Conservation (phyloP, 176 grass and related monocot species). For the Microstegium vimineum region DNA sequence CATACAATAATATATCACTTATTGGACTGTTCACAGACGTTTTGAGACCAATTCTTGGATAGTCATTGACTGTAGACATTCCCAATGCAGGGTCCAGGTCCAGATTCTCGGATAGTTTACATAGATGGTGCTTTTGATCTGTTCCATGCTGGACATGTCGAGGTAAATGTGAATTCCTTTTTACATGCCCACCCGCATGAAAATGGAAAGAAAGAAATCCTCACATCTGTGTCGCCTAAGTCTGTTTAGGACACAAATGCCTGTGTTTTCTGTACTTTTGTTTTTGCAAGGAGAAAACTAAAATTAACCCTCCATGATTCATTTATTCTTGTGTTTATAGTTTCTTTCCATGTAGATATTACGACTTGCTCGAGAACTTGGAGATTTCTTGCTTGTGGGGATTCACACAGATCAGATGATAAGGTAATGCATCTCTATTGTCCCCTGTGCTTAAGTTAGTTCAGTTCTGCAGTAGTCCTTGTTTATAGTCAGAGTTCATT, state of each 20-base stretch:
- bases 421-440: constrained; percentile 45
- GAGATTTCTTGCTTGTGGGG: constrained; percentile 91
- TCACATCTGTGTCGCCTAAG: neutral
- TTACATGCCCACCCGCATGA: neutral
- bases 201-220: neutral
- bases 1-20: neutral
- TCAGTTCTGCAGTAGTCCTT: neutral
- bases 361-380: constrained; percentile 86
- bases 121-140: constrained; percentile 97
- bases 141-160: constrained; percentile 96
- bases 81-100: constrained; percentile 63
- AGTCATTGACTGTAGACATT: constrained; percentile 7
- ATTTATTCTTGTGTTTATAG: constrained; percentile 27
- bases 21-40: neutral
- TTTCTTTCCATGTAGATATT: constrained; percentile 66
- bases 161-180: constrained; percentile 48
- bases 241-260: neutral
- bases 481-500: neutral
- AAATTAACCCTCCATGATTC: constrained; percentile 17
- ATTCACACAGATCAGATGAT: constrained; percentile 96
- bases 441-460: constrained; percentile 4
- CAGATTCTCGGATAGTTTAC: constrained; percentile 88
- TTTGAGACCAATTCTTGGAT: neutral
- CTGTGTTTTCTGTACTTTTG: neutral
- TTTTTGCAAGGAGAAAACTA: neutral